Percentiles rank a stretch among this genome's conserved stretches.
Conservation (phyloP, 1,139 yeast genomes). For the Suhomyces chickasaworum region DNA sequence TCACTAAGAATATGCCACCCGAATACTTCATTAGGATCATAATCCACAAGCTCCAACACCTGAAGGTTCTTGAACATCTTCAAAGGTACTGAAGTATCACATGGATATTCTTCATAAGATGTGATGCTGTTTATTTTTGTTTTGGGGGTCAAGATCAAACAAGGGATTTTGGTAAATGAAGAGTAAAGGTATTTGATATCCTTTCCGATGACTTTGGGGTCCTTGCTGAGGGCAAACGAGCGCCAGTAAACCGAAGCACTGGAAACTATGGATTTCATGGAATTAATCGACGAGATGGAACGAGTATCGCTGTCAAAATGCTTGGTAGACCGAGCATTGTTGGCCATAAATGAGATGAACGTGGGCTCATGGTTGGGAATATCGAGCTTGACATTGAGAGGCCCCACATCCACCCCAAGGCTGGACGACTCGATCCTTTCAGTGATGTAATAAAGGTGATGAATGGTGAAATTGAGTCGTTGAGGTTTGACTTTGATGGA, state of each 20-base stretch:
- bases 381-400: slow-evolving; percentile 60
- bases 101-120: slow-evolving; percentile 70
- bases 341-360: slow-evolving; percentile 53
- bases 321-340: slow-evolving; percentile 45
- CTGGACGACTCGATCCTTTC: slow-evolving; percentile 59
- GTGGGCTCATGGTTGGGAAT: slow-evolving; percentile 61
- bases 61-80: slow-evolving; percentile 61
- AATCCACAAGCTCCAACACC: slow-evolving; percentile 59
- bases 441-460: slow-evolving; percentile 61
- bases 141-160: slow-evolving; percentile 61
- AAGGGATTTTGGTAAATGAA: slow-evolving; percentile 68
- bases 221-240: slow-evolving; percentile 38
- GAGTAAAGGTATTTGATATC: slow-evolving; percentile 62
- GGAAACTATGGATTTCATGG: slow-evolving; percentile 58
- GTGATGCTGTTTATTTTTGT: slow-evolving; percentile 56
- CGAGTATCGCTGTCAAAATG: slow-evolving; percentile 58
- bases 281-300: slow-evolving; percentile 63
- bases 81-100: slow-evolving; percentile 68
- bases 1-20: slow-evolving; percentile 66
- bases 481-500: slow-evolving; percentile 48
- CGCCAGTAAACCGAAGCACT: slow-evolving; percentile 50
- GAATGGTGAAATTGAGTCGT: slow-evolving; percentile 58
- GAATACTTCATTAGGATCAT: slow-evolving; percentile 64
- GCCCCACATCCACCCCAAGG: slow-evolving; percentile 61
- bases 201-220: slow-evolving; percentile 45